phyloP scores from a whole-genome alignment of 23 red algal genomes.

The Pyropia haitanensis region DNA sequence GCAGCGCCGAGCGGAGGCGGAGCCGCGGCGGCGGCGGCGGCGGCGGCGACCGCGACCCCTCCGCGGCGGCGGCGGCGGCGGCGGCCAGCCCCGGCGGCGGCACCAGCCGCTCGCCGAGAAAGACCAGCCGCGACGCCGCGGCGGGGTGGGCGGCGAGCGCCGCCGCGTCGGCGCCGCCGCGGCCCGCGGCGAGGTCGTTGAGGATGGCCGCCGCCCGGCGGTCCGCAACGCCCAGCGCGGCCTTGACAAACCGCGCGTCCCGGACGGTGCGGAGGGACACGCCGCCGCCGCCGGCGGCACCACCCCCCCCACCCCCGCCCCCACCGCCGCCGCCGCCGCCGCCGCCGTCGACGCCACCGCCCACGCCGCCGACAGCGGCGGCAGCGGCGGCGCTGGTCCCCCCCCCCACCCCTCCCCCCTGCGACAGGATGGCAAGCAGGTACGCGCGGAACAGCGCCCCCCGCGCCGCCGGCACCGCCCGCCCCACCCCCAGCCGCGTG shows the following conservation, averaged over 20 bases:
- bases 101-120: no score
- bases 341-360: conserved; percentile 10
- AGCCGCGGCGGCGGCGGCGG: no score
- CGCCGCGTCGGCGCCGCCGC: background rate
- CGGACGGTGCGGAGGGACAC: conserved; percentile 36
- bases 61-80: no score
- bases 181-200: conserved; percentile 31
- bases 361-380: no score
- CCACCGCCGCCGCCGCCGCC: conserved; percentile 12
- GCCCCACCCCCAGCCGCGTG: conserved; percentile 38
- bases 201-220: conserved; percentile 21
- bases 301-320: conserved; percentile 23
- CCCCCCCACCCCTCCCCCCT: no score
- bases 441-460: conserved; percentile 50
- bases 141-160: no score
- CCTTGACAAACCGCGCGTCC: conserved; percentile 37
- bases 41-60: no score
- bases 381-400: no score
- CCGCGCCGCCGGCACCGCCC: conserved; percentile 28
- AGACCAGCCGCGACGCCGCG: no score
- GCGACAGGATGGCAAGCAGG: background rate
- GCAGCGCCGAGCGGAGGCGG: no score
- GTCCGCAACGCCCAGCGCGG: conserved; percentile 21
- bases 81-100: no score
- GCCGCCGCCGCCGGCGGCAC: conserved; percentile 10